A percentile compares a stretch with the other conserved stretches of the same genome.
phyloP scores from a whole-genome alignment of 1,284 basidiomycete species.

The Kwoniella shivajii region DNA sequence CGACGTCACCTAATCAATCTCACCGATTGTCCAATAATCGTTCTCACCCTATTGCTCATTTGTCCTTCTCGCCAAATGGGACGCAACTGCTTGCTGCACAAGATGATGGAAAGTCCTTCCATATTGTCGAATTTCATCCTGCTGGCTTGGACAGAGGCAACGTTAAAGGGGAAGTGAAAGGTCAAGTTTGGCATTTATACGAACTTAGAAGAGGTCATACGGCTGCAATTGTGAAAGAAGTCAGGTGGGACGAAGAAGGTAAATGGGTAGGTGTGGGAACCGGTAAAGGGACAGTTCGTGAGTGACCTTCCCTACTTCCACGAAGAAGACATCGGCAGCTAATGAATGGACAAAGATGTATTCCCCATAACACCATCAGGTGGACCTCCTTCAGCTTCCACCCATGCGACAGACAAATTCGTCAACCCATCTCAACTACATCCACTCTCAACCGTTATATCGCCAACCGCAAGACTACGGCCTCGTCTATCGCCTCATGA shows the following conservation, averaged over 20 bases:
- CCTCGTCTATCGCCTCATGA: constrained; percentile 5
- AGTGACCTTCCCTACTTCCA: constrained; percentile 22
- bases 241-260: constrained; percentile 63
- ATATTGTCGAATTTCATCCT: constrained; percentile 60
- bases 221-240: constrained; percentile 63
- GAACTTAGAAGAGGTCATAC: constrained; percentile 71
- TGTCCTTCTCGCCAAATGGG: constrained; percentile 66
- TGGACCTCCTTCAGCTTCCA: constrained; percentile 65
- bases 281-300: constrained; percentile 55
- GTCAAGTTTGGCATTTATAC: constrained; percentile 66
- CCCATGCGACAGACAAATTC: constrained; percentile 65
- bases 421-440: constrained; percentile 61
- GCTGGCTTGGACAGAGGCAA: constrained; percentile 13
- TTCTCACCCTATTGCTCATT: constrained; percentile 55
- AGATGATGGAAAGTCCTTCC: constrained; percentile 64
- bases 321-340: background rate
- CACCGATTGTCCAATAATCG: constrained; percentile 1
- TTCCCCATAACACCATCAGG: constrained; percentile 77
- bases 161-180: constrained; percentile 24
- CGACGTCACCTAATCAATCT: background rate
- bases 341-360: constrained; percentile 59
- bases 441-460: constrained; percentile 61
- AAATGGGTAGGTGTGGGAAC: constrained; percentile 72
- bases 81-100: constrained; percentile 63
- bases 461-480: constrained; percentile 63